These are phyloP conservation scores for Eustoma russellianum DNA, from an alignment of 257 asterid species.

Conservation along the genomic window DNA sequence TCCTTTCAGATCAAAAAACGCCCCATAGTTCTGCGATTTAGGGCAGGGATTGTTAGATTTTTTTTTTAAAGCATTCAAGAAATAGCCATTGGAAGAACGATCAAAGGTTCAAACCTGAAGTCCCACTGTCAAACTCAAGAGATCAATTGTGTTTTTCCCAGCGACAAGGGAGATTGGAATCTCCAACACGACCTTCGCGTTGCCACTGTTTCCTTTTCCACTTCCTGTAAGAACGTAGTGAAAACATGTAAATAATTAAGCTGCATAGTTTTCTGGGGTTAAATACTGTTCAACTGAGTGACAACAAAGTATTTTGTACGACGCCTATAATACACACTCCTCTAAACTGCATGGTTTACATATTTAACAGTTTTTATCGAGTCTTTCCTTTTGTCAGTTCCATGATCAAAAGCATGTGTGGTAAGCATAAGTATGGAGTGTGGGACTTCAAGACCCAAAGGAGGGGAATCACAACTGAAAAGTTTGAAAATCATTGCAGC, in stretches of 20 bases:
- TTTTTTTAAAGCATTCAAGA: too few species aligned
- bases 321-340: too few species aligned
- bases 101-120: constrained; percentile 44
- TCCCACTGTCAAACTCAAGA: constrained; percentile 77
- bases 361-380: too few species aligned
- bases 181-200: constrained; percentile 39
- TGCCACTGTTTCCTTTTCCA: constrained; percentile 39
- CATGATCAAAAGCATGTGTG: too few species aligned
- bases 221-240: constrained; percentile 40
- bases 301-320: too few species aligned
- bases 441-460: neutral
- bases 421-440: too few species aligned
- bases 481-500: too few species aligned
- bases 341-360: too few species aligned
- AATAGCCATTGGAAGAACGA: neutral
- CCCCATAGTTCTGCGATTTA: constrained; percentile 58
- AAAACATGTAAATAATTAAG: neutral
- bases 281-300: too few species aligned
- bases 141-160: constrained; percentile 56
- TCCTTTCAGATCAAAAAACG: constrained; percentile 43
- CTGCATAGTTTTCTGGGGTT: too few species aligned
- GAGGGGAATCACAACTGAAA: too few species aligned
- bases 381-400: too few species aligned
- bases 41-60: constrained; percentile 9
- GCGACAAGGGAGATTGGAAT: constrained; percentile 46